Conservation (phyloP, 768 basidiomycete genomes). For the Podaxis sp. region DNA sequence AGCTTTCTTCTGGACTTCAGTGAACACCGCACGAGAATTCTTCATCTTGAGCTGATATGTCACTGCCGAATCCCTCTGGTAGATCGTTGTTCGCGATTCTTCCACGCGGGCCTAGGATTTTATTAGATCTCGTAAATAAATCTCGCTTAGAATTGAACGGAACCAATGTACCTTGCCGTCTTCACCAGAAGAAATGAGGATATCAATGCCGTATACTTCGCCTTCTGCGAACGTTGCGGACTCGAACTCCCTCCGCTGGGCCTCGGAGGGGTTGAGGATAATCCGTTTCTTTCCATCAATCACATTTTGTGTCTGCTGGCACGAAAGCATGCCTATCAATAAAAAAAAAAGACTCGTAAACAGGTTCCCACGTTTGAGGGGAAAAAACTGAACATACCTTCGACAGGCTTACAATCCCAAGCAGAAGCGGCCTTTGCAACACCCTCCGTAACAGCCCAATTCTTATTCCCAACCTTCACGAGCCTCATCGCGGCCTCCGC, state of each 20-base stretch:
- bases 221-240: slow-evolving; percentile 84
- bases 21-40: slow-evolving; percentile 94
- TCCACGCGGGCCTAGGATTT: slow-evolving; percentile 75
- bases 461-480: slow-evolving; percentile 90
- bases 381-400: slow-evolving; percentile 53
- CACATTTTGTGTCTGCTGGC: slow-evolving; percentile 91
- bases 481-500: slow-evolving; percentile 91
- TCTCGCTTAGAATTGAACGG: neutral
- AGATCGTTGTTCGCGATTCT: slow-evolving; percentile 89
- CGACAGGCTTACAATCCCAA: slow-evolving; percentile 90
- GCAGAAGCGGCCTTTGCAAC: slow-evolving; percentile 70
- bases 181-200: slow-evolving; percentile 82
- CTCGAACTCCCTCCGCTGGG: slow-evolving; percentile 85
- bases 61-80: slow-evolving; percentile 81
- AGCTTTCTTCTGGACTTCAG: slow-evolving; percentile 97
- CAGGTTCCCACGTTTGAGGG: neutral
- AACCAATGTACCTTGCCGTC: slow-evolving; percentile 77
- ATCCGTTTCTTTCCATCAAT: slow-evolving; percentile 97
- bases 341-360: slow-evolving; percentile 5
- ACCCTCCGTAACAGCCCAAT: slow-evolving; percentile 91
- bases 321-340: slow-evolving; percentile 83
- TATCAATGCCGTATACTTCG: slow-evolving; percentile 94
- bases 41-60: slow-evolving; percentile 98
- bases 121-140: neutral
- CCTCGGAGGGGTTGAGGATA: slow-evolving; percentile 85